These are phyloP conservation scores for Artomyces pyxidatus DNA, from an alignment of 768 basidiomycete species.

Conservation along the genomic window DNA sequence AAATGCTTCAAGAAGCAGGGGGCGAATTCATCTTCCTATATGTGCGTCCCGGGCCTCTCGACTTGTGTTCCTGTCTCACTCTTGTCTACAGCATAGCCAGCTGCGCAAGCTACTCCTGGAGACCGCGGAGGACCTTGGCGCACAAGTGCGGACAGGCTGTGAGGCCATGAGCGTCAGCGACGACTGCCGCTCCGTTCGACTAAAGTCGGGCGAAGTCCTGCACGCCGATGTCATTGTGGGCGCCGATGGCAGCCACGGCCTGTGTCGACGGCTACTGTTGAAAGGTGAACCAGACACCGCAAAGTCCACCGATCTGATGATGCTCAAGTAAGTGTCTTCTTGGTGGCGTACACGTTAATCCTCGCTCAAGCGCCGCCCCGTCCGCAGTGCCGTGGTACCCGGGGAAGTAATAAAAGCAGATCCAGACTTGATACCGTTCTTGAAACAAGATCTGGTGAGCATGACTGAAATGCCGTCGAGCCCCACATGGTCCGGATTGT, in stretches of 20 bases:
- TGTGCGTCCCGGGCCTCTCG: slow-evolving; percentile 14
- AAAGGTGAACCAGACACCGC: slow-evolving; percentile 11
- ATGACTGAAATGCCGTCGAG: background rate
- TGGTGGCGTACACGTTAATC: too few species aligned
- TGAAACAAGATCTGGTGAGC: slow-evolving; percentile 11
- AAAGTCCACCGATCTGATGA: slow-evolving; percentile 16
- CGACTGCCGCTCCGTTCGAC: slow-evolving; percentile 19
- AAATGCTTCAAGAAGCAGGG: slow-evolving; percentile 22
- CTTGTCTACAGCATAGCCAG: slow-evolving; percentile 23
- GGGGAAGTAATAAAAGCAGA: slow-evolving; percentile 10
- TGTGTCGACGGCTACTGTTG: slow-evolving; percentile 13
- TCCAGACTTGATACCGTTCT: slow-evolving; percentile 7
- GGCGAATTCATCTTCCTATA: slow-evolving; percentile 24
- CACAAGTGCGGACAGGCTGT: slow-evolving; percentile 18
- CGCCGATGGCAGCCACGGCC: slow-evolving; percentile 27
- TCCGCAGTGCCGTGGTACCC: slow-evolving; percentile 13
- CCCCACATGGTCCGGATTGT: background rate
- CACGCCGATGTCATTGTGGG: slow-evolving; percentile 28
- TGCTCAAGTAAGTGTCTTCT: slow-evolving; percentile 21
- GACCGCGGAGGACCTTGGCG: slow-evolving; percentile 21
- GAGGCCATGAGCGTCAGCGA: slow-evolving; percentile 21
- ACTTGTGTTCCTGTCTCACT: background rate
- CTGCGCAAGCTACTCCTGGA: slow-evolving; percentile 26
- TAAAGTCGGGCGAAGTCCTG: slow-evolving; percentile 24
- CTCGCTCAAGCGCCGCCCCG: background rate